phyloP scores from a whole-genome alignment of 345 rosid genomes.

The Anastatica hierochuntica region DNA sequence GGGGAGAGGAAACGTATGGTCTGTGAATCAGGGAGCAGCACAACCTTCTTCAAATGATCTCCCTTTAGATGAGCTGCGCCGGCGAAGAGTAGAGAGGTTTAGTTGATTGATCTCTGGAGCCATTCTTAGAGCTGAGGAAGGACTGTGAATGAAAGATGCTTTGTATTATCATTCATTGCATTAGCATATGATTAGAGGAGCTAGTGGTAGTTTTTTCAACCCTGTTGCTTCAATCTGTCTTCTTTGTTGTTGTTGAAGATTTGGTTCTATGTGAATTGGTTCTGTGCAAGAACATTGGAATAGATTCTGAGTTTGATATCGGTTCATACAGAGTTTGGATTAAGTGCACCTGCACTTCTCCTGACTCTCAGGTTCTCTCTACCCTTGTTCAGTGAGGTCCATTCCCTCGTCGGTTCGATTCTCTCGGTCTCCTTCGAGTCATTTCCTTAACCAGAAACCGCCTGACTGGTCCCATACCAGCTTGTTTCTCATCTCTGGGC shows the following conservation, averaged over 20 bases:
- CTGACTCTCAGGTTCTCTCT: no score
- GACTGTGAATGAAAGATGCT: constrained; percentile 5
- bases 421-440: constrained; percentile 48
- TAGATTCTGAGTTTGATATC: no score
- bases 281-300: no score
- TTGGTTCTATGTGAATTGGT: constrained; percentile 8
- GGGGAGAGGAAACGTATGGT: constrained; percentile 25
- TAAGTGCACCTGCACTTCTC: no score
- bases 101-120: constrained; percentile 29
- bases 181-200: not conserved
- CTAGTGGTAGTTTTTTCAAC: not conserved
- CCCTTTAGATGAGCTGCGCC: constrained; percentile 68
- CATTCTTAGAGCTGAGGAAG: constrained; percentile 3
- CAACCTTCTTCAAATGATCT: constrained; percentile 28
- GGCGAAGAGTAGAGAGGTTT: constrained; percentile 74
- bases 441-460: constrained; percentile 68
- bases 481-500: constrained; percentile 40
- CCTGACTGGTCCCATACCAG: constrained; percentile 61
- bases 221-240: not conserved
- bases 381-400: constrained; percentile 76
- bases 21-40: constrained; percentile 15
- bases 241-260: constrained; percentile 18
- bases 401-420: constrained; percentile 51
- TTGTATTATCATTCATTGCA: constrained; percentile 4
- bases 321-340: no score